phyloP scores from a whole-genome alignment of 306 rosid genomes.

The Leucaena leucocephala region DNA sequence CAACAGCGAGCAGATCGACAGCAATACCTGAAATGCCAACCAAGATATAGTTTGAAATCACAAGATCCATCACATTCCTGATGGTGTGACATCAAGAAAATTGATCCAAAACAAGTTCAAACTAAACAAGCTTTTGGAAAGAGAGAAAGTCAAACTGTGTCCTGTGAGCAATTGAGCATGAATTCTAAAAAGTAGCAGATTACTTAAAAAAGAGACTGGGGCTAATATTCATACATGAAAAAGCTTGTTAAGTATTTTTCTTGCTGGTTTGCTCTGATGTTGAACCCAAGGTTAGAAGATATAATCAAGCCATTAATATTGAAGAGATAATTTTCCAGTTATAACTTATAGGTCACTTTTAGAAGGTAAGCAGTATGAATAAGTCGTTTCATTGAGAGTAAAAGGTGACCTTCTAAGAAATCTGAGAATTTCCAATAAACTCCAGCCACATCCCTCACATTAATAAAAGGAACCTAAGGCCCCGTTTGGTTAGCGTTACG shows the following conservation, averaged over 20 bases:
- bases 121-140: background rate
- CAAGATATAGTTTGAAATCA: background rate
- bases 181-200: background rate
- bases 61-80: background rate
- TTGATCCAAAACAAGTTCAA: background rate
- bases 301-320: background rate
- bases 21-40: slow-evolving; percentile 8
- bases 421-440: background rate
- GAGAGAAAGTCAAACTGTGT: background rate
- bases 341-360: background rate
- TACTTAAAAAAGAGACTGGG: background rate
- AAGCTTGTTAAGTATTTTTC: background rate
- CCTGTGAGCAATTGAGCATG: background rate
- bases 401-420: background rate
- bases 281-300: too few species aligned
- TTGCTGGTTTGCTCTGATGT: background rate
- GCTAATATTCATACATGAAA: background rate
- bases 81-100: background rate
- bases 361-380: background rate
- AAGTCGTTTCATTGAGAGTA: background rate
- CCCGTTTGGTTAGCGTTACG: background rate
- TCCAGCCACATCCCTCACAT: background rate
- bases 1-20: slow-evolving; percentile 8
- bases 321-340: background rate
- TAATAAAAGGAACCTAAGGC: background rate